phyloP scores from a whole-genome alignment of 2,329 filamentous ascomycete species.

The Phaeoacremonium minimum region DNA sequence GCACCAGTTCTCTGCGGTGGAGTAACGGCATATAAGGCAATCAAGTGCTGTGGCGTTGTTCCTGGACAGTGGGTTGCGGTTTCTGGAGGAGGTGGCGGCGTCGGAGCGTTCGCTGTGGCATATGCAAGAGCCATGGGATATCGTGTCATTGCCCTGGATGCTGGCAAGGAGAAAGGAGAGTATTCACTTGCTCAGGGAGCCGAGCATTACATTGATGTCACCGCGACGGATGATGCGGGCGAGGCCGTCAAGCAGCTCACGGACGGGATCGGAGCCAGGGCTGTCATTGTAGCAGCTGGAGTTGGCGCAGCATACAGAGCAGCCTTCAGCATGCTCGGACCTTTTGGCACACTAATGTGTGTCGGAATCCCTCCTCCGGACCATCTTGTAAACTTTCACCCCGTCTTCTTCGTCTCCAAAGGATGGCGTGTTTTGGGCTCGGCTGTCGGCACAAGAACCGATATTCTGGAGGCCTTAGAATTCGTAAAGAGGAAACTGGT shows the following conservation, averaged over 20 bases:
- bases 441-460: conserved; percentile 27
- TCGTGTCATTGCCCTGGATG: conserved; percentile 31
- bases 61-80: conserved; percentile 31
- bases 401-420: conserved; percentile 25
- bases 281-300: conserved; percentile 25
- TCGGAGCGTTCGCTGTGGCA: conserved; percentile 30
- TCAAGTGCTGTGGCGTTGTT: conserved; percentile 23
- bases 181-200: conserved; percentile 25
- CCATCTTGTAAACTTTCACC: conserved; percentile 22
- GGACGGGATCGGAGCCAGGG: conserved; percentile 14
- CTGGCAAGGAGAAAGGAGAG: conserved; percentile 21
- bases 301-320: conserved; percentile 25
- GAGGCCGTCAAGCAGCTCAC: conserved; percentile 19
- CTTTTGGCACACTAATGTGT: conserved; percentile 33
- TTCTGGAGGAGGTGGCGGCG: conserved; percentile 32
- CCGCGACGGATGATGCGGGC: conserved; percentile 11
- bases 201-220: conserved; percentile 31
- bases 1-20: conserved; percentile 37
- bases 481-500: conserved; percentile 28
- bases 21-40: conserved; percentile 36
- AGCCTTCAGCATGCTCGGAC: conserved; percentile 25
- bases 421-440: conserved; percentile 29
- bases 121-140: conserved; percentile 37
- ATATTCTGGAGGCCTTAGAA: conserved; percentile 34
- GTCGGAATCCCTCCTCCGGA: conserved; percentile 27